Evolutionary conservation across 208 protist species (phyloP).

Genomic region (Novymonas esmeraldas): DNA sequence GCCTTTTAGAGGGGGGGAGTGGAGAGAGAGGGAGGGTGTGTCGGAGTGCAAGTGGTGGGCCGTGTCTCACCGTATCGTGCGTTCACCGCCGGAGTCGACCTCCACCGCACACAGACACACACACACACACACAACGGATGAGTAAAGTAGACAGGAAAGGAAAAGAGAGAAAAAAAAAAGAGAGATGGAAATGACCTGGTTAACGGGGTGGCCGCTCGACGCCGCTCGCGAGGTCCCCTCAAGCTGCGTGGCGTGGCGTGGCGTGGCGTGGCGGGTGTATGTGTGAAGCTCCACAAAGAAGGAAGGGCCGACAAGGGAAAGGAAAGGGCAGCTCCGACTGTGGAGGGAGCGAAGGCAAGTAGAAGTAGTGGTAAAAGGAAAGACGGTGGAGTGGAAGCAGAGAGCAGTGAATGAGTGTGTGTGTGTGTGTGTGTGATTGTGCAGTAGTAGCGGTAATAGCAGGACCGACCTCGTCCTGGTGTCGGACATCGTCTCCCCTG

Average conservation of each 20-base stretch:
- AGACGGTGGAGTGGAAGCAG: background rate
- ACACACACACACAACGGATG: background rate
- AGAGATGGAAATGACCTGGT: too few species aligned
- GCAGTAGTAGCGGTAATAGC: conserved; percentile 20
- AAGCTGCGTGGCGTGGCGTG: background rate
- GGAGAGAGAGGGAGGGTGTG: too few species aligned
- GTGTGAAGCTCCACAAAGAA: conserved; percentile 10
- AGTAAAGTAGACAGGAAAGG: background rate
- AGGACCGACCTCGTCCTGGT: too few species aligned
- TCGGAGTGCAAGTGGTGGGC: background rate
- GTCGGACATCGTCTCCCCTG: background rate
- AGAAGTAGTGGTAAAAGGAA: background rate
- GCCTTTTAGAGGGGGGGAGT: too few species aligned
- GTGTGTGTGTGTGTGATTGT: background rate
- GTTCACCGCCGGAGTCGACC: background rate
- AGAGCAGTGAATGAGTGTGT: background rate
- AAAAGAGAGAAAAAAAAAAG: conserved; percentile 18
- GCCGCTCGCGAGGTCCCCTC: too few species aligned
- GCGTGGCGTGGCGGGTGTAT: too few species aligned
- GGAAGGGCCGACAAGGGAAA: conserved; percentile 3
- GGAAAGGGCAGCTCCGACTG: background rate
- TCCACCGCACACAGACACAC: background rate
- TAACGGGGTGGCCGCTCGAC: too few species aligned
- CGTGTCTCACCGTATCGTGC: background rate
- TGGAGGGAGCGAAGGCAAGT: background rate